A percentile compares a stretch with the other conserved stretches of the same genome.
These are phyloP conservation scores for Aureobasidium sp. DNA, from an alignment of 2,329 filamentous ascomycete species.

Conservation along the genomic window DNA sequence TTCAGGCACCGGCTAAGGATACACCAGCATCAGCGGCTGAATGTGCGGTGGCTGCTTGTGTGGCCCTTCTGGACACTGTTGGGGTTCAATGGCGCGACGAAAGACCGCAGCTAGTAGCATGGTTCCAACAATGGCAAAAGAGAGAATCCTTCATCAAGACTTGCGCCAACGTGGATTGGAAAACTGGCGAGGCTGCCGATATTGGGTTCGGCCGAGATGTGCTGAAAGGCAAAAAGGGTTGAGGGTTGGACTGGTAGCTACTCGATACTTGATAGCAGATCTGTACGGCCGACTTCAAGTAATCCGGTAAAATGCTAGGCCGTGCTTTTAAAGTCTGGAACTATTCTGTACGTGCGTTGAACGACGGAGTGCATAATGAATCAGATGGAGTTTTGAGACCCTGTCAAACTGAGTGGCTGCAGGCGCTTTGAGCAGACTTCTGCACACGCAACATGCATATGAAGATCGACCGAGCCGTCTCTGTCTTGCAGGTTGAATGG, in stretches of 20 bases:
- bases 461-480: constrained; percentile 14
- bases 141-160: constrained; percentile 3
- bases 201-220: background rate
- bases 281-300: background rate
- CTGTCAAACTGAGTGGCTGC: constrained; percentile 5
- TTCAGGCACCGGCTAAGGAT: background rate
- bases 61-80: background rate
- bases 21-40: constrained; percentile 11
- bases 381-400: constrained; percentile 3
- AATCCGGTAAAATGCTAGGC: background rate
- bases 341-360: background rate
- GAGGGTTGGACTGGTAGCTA: background rate
- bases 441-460: constrained; percentile 7
- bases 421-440: background rate
- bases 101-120: background rate
- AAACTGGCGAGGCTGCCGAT: background rate
- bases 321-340: background rate
- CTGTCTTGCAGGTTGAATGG: constrained; percentile 8
- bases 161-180: background rate
- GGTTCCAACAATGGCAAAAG: constrained; percentile 7
- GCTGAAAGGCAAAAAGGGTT: constrained; percentile 1
- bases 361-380: background rate
- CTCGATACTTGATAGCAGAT: background rate
- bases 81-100: constrained; percentile 2
- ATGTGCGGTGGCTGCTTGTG: constrained; percentile 9